Percentiles rank a stretch among this genome's conserved stretches.
Conservation (phyloP, 257 asterid genomes). For the Anisodus tanguticus region DNA sequence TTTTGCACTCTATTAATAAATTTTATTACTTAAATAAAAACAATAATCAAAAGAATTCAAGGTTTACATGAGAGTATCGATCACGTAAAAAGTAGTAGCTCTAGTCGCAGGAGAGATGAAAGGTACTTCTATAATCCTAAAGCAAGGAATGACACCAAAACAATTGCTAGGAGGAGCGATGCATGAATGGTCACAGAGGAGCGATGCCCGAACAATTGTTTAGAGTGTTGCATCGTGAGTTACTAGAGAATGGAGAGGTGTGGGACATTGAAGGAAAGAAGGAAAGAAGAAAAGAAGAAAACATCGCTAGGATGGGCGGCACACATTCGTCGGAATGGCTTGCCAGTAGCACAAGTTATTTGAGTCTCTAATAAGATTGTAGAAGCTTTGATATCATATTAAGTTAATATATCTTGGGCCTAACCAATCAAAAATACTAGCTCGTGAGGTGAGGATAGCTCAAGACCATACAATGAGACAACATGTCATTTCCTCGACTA, state of each 20-base stretch:
- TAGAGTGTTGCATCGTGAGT: not conserved
- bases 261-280: not conserved
- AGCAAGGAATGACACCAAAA: not conserved
- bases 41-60: not conserved
- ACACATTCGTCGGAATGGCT: not conserved
- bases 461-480: not conserved
- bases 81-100: not conserved
- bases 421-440: not conserved
- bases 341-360: not conserved
- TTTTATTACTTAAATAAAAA: too few relatives aligned
- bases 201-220: not conserved
- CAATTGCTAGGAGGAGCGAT: not conserved
- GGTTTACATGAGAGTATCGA: not conserved
- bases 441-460: not conserved
- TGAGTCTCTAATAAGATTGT: not conserved
- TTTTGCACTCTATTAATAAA: too few relatives aligned
- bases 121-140: not conserved
- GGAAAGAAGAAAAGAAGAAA: not conserved
- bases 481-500: too few relatives aligned
- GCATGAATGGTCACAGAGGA: not conserved
- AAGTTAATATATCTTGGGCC: not conserved
- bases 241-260: not conserved
- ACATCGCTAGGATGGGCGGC: not conserved
- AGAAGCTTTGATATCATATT: not conserved
- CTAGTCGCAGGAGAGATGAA: not conserved